Evolutionary conservation across 2,329 filamentous ascomycete species (phyloP), one percentile per base, ranked within the genome.

Genomic region (Emmonsiellopsis sp.): DNA sequence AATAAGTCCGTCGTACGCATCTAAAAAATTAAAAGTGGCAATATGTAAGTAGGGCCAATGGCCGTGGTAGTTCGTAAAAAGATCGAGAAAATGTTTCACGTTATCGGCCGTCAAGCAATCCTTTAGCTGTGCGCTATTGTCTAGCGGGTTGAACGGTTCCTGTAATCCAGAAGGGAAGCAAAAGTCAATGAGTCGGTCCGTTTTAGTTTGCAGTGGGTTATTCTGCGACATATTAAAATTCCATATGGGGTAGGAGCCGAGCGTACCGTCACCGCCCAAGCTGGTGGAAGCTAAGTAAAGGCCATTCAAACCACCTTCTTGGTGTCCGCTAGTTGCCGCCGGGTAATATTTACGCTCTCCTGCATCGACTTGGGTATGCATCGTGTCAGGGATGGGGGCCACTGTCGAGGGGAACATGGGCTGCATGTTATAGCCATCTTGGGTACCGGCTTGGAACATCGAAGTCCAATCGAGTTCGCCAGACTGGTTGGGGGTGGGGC

Each of bases 31-130:
- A 69, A 89, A 87, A 7, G 85, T 86, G 37, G 85, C 79, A 66
- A 85, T 77, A 64, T 90, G 85, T 51, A 89, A 77, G 59, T 87
- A 77, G 16, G 85, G 82, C 73, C 87, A 87, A 67, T 90, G 86
- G 56, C 81, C 78, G 66, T 88, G 83, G 67, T 84, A 89, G 67
- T 87, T 83, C 55, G 79, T 82, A 73, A 86, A 89, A 63, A 53
- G 35, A 62, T 84, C 79, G 66, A 88, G 76, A 65, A 87, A 87
- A 64, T 84, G 79, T 72, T 82, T 83, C 65, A 88, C 76, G 66
- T 86, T 86, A 61, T 85, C 80, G 55, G 81, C 77, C 48, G 82
- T 82, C 62, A 88, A 79, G 63, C 82, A 84, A 54, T 66, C 62
- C 61, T 71, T 72, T 54, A 78, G 57, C 37, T 65, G 55, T 43